A percentile compares a stretch with the other conserved stretches of the same genome.
These are phyloP conservation scores for Xylariaceae sp. DNA, from an alignment of 2,329 filamentous ascomycete species.

Conservation along the genomic window DNA sequence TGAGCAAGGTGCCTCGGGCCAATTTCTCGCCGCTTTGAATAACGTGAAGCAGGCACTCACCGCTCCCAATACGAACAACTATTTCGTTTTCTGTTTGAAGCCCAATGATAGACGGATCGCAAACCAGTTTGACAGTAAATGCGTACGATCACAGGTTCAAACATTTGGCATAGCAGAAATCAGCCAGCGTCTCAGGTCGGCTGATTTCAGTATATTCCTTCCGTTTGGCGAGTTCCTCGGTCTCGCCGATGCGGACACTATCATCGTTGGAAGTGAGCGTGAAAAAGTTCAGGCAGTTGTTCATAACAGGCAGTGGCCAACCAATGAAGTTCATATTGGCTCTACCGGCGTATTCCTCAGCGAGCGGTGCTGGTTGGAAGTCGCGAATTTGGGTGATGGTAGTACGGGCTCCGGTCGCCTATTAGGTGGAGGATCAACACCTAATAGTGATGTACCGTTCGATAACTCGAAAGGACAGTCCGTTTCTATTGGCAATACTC, in stretches of 20 bases:
- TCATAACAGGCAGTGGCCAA: constrained; percentile 88
- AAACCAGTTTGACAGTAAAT: constrained; percentile 99
- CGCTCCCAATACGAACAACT: constrained; percentile 80
- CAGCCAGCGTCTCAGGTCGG: constrained; percentile 85
- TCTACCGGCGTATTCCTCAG: constrained; percentile 94
- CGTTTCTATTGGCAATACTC: constrained; percentile 50
- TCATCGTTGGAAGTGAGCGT: constrained; percentile 85
- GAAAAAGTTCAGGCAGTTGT: constrained; percentile 91
- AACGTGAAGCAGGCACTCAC: constrained; percentile 87
- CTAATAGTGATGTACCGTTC: constrained; percentile 55
- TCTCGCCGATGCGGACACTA: constrained; percentile 76
- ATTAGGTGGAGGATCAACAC: constrained; percentile 55
- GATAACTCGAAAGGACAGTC: constrained; percentile 62
- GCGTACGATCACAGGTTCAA: constrained; percentile 89
- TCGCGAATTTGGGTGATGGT: constrained; percentile 71
- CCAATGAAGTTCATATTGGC: constrained; percentile 85
- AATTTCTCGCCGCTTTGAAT: constrained; percentile 85
- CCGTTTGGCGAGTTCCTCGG: constrained; percentile 95
- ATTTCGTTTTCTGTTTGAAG: constrained; percentile 96
- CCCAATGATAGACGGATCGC: constrained; percentile 95
- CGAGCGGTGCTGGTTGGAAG: constrained; percentile 91
- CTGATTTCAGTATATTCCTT: constrained; percentile 93
- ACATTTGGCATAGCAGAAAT: constrained; percentile 97
- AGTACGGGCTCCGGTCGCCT: constrained; percentile 54
- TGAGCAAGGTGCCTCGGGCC: constrained; percentile 85